phyloP scores from a whole-genome alignment of 2,329 filamentous ascomycete genomes.

The Colletotrichum salicis region DNA sequence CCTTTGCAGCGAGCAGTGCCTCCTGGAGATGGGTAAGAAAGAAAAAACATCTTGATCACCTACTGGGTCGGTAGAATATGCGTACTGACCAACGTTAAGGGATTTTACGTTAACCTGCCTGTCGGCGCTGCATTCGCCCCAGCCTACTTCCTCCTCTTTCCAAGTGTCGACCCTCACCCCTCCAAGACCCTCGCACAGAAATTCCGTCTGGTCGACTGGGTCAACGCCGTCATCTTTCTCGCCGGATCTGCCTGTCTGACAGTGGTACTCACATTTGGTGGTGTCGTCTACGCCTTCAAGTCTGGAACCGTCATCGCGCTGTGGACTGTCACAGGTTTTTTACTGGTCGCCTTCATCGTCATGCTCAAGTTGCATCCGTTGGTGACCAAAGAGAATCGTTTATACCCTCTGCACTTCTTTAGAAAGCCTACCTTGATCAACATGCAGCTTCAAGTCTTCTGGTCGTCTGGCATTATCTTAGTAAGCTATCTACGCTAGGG shows the following conservation, averaged over 20 bases:
- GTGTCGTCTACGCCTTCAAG: slow-evolving; percentile 57
- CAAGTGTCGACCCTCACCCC: slow-evolving; percentile 31
- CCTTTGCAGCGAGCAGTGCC: slow-evolving; percentile 49
- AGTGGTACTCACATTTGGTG: slow-evolving; percentile 62
- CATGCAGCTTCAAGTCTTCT: slow-evolving; percentile 37
- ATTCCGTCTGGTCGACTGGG: slow-evolving; percentile 52
- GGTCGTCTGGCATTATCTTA: slow-evolving; percentile 36
- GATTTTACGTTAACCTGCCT: slow-evolving; percentile 65
- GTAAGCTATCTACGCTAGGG: neutral
- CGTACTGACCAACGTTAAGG: slow-evolving; percentile 16
- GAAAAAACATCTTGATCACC: neutral
- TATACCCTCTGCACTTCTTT: slow-evolving; percentile 56
- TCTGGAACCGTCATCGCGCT: slow-evolving; percentile 54
- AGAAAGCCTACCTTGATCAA: slow-evolving; percentile 34
- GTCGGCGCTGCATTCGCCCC: slow-evolving; percentile 50
- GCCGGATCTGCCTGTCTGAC: slow-evolving; percentile 52
- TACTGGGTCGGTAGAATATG: neutral
- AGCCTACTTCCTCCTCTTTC: slow-evolving; percentile 43
- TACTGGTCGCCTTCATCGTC: slow-evolving; percentile 52
- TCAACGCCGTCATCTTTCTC: slow-evolving; percentile 54
- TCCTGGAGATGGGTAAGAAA: slow-evolving; percentile 51
- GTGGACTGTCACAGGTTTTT: slow-evolving; percentile 53
- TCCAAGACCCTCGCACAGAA: slow-evolving; percentile 40
- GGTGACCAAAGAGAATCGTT: slow-evolving; percentile 45
- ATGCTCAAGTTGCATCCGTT: slow-evolving; percentile 52